Percentiles rank a stretch among this genome's conserved stretches.
Conservation (phyloP, 2,329 filamentous ascomycete species). For the Fusarium lateritium region DNA sequence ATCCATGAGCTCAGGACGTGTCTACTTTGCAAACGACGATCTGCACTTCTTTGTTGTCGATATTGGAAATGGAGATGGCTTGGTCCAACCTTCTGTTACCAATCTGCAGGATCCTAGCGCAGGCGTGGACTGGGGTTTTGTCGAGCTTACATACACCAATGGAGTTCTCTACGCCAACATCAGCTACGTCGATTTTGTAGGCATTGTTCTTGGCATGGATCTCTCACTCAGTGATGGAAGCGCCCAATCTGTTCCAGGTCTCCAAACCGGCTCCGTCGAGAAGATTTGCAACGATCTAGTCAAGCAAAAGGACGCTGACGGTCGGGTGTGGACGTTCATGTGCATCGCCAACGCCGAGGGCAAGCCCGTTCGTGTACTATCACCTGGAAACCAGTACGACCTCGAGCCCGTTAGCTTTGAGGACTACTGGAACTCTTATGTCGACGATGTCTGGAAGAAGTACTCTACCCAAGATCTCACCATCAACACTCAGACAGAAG, state of each 20-base stretch:
- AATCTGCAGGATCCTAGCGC: constrained; percentile 61
- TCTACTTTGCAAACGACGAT: constrained; percentile 62
- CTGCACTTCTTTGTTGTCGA: constrained; percentile 61
- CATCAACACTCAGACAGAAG: constrained; percentile 60
- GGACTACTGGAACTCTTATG: constrained; percentile 62
- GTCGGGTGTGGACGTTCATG: constrained; percentile 61
- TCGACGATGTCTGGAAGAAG: constrained; percentile 62
- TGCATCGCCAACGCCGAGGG: constrained; percentile 58
- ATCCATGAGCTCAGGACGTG: constrained; percentile 58
- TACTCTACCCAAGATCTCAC: constrained; percentile 57
- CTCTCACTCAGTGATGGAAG: constrained; percentile 56
- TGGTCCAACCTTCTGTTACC: constrained; percentile 65
- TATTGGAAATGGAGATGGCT: constrained; percentile 50
- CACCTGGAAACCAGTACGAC: constrained; percentile 59
- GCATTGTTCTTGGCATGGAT: constrained; percentile 65
- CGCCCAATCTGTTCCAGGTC: constrained; percentile 58
- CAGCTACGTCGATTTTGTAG: constrained; percentile 66
- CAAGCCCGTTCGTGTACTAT: constrained; percentile 60
- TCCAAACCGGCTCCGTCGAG: constrained; percentile 54
- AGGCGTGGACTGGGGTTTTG: constrained; percentile 64
- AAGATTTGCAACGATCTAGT: constrained; percentile 60
- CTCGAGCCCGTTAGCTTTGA: constrained; percentile 55
- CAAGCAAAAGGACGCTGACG: constrained; percentile 56
- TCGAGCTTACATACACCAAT: constrained; percentile 62
- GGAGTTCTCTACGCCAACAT: constrained; percentile 63